Conservation (phyloP, 106 monocot genomes). For the Hemerocallis citrina region DNA sequence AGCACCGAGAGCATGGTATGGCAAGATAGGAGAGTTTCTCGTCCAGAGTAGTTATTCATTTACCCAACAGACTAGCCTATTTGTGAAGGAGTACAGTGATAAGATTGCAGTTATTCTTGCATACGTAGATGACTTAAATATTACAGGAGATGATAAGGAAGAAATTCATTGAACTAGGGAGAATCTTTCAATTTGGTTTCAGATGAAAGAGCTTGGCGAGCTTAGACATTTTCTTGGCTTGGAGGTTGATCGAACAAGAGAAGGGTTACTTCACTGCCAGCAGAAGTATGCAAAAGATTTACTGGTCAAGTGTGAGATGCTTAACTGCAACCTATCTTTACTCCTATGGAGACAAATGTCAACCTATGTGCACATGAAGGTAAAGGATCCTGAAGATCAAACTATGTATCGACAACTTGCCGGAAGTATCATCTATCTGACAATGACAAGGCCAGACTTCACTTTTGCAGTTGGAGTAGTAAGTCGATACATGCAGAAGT, state of each 20-base stretch:
- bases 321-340: constrained; percentile 1
- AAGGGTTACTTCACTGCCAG: background rate
- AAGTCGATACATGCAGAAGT: constrained; percentile 1
- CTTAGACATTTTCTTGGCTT: background rate
- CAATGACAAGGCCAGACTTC: background rate
- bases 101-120: background rate
- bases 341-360: background rate
- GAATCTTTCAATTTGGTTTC: background rate
- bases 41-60: too few species aligned
- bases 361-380: background rate
- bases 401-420: background rate
- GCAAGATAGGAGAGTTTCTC: too few species aligned
- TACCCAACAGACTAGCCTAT: too few species aligned
- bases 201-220: constrained; percentile 3
- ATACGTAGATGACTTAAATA: background rate
- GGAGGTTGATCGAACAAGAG: background rate
- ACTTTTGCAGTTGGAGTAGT: background rate
- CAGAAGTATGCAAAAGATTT: constrained; percentile 1
- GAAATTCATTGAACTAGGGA: background rate
- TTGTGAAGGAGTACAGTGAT: too few species aligned
- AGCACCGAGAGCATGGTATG: constrained; percentile 17
- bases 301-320: background rate
- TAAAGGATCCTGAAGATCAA: background rate
- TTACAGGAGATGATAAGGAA: background rate
- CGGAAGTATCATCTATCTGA: background rate